Conservation (phyloP, 495 filamentous ascomycete genomes). For the Neurospora cerealis region DNA sequence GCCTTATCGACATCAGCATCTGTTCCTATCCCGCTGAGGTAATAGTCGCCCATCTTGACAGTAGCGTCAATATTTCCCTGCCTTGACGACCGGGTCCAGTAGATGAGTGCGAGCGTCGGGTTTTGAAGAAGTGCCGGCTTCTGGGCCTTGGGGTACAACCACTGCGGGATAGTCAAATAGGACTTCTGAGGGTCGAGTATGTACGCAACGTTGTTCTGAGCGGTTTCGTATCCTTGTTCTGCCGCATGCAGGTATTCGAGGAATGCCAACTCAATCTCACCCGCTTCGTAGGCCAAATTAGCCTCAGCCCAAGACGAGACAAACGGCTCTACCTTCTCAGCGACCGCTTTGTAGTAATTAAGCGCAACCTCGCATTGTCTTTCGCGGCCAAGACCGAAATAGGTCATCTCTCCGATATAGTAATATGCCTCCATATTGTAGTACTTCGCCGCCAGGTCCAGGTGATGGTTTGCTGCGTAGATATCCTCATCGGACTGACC, state of each 20-base stretch:
- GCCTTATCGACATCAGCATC: constrained; percentile 73
- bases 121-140: constrained; percentile 53
- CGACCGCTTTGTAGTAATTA: constrained; percentile 88
- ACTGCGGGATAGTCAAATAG: constrained; percentile 29
- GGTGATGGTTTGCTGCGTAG: constrained; percentile 66
- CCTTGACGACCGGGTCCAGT: constrained; percentile 93
- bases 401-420: constrained; percentile 83
- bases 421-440: constrained; percentile 90
- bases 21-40: constrained; percentile 70
- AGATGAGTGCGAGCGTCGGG: constrained; percentile 71
- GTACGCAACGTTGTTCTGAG: constrained; percentile 89
- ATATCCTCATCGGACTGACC: constrained; percentile 52
- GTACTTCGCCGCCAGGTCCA: constrained; percentile 84
- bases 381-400: constrained; percentile 71
- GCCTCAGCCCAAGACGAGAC: constrained; percentile 81
- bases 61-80: constrained; percentile 89
- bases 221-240: constrained; percentile 90
- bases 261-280: constrained; percentile 79
- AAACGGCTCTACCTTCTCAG: constrained; percentile 77
- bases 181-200: constrained; percentile 73
- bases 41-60: constrained; percentile 98
- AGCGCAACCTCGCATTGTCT: constrained; percentile 72
- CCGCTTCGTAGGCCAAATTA: constrained; percentile 71
- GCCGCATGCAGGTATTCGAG: constrained; percentile 84
- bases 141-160: constrained; percentile 23